Percentiles rank a stretch among this genome's conserved stretches.
phyloP scores from a whole-genome alignment of 768 basidiomycete genomes.

The Lactifluus volemus region DNA sequence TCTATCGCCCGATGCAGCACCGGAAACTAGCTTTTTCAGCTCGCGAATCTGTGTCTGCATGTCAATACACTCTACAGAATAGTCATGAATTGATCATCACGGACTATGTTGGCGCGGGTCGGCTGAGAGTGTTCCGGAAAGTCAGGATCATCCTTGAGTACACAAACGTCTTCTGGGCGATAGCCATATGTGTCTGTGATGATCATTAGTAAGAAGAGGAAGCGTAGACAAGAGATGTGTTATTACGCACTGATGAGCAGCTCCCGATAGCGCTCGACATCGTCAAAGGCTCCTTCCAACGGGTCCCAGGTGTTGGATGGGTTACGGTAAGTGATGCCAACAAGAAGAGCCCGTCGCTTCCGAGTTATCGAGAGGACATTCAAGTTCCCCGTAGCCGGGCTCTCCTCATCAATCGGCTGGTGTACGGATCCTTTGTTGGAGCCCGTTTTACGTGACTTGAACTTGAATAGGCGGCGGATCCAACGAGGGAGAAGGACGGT shows the following conservation, averaged over 20 bases:
- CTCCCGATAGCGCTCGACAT: slow-evolving; percentile 9
- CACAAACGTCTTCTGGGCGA: slow-evolving; percentile 11
- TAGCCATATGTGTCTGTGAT: slow-evolving; percentile 15
- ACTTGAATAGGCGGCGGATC: neutral
- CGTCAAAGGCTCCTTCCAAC: slow-evolving; percentile 7
- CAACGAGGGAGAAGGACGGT: neutral
- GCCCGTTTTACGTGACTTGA: neutral
- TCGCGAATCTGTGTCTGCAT: slow-evolving; percentile 12
- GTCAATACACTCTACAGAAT: neutral
- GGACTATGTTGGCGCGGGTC: slow-evolving; percentile 16
- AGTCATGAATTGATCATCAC: neutral
- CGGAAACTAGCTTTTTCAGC: slow-evolving; percentile 15
- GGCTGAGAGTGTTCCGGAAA: slow-evolving; percentile 3
- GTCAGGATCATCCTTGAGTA: slow-evolving; percentile 10
- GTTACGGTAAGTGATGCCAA: slow-evolving; percentile 15
- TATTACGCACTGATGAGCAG: slow-evolving; percentile 8
- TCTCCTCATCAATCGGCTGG: neutral
- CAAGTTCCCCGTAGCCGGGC: neutral
- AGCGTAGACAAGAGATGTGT: too few relatives aligned
- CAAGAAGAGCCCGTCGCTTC: slow-evolving; percentile 19
- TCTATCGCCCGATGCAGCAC: slow-evolving; percentile 21
- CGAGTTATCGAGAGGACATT: neutral
- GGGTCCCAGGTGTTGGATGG: neutral
- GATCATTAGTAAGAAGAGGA: neutral
- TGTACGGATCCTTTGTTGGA: neutral